Evolutionary conservation across 2,329 filamentous ascomycete species (phyloP).

Genomic region (Pyricularia pennisetigena): DNA sequence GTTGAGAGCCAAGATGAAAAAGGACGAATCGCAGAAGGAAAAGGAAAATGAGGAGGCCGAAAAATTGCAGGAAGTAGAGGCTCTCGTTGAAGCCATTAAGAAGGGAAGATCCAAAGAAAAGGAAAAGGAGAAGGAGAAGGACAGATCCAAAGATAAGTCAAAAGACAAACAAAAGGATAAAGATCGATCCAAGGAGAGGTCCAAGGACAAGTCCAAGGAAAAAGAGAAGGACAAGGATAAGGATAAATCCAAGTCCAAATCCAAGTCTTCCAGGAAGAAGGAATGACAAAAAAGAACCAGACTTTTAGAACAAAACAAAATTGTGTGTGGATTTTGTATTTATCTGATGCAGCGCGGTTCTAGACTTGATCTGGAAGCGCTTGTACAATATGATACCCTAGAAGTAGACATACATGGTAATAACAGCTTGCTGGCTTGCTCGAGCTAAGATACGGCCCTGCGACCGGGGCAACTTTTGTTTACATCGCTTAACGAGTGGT

Average conservation of each 20-base stretch:
- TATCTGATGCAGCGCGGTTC: neutral
- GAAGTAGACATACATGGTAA: neutral
- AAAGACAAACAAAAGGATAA: constrained; percentile 12
- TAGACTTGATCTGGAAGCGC: neutral
- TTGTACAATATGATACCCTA: neutral
- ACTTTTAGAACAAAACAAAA: neutral
- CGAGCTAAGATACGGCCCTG: neutral
- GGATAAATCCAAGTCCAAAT: constrained; percentile 34
- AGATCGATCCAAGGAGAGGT: constrained; percentile 11
- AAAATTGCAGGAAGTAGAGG: constrained; percentile 23
- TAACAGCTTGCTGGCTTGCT: neutral
- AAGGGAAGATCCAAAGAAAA: constrained; percentile 22
- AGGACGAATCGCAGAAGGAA: constrained; percentile 22
- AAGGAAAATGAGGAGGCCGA: constrained; percentile 22
- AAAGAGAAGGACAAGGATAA: constrained; percentile 10
- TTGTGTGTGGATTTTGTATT: neutral
- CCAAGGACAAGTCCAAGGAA: constrained; percentile 10
- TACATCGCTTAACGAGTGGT: neutral
- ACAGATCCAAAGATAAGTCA: constrained; percentile 11
- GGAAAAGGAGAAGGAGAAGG: constrained; percentile 19
- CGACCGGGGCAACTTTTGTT: neutral
- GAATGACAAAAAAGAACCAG: neutral
- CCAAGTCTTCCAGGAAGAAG: neutral
- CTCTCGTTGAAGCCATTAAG: constrained; percentile 34
- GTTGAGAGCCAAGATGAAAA: constrained; percentile 32